These are phyloP conservation scores for Nothophytophthora sp. DNA, from an alignment of 352 stramenopile species.

Conservation along the genomic window DNA sequence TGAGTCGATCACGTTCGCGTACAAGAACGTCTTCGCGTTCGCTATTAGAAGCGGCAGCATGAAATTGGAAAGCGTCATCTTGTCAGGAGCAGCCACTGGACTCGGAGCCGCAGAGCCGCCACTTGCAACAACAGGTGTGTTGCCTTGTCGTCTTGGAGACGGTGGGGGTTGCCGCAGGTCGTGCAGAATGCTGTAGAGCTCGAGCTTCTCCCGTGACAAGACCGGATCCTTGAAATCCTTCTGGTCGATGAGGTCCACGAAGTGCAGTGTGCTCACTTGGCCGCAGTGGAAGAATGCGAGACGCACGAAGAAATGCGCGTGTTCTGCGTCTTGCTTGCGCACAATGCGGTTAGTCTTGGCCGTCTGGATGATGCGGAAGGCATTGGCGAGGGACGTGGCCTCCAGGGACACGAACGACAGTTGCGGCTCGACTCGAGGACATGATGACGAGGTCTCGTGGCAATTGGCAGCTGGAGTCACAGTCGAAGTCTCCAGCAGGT, in stretches of 20 bases:
- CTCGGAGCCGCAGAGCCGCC: not conserved
- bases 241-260: conserved; percentile 65
- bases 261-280: conserved; percentile 67
- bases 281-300: conserved; percentile 60
- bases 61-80: conserved; percentile 63
- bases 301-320: conserved; percentile 71
- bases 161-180: conserved; percentile 31
- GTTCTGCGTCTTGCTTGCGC: conserved; percentile 59
- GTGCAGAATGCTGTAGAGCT: conserved; percentile 63
- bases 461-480: not conserved
- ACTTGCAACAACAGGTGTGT: not conserved
- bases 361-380: conserved; percentile 59
- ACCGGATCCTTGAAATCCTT: conserved; percentile 56
- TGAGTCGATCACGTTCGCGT: conserved; percentile 72
- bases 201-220: conserved; percentile 50
- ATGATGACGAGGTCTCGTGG: not conserved
- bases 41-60: conserved; percentile 55
- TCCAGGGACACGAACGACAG: conserved; percentile 60
- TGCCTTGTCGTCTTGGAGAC: conserved; percentile 10
- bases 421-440: conserved; percentile 1
- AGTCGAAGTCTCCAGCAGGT: conserved; percentile 39
- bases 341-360: conserved; percentile 80
- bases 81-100: not conserved
- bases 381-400: conserved; percentile 37
- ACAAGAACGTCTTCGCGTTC: conserved; percentile 66